Base-by-base conservation (phyloP, 2,329 filamentous ascomycete genomes). In the Phialophora tarda region DNA sequence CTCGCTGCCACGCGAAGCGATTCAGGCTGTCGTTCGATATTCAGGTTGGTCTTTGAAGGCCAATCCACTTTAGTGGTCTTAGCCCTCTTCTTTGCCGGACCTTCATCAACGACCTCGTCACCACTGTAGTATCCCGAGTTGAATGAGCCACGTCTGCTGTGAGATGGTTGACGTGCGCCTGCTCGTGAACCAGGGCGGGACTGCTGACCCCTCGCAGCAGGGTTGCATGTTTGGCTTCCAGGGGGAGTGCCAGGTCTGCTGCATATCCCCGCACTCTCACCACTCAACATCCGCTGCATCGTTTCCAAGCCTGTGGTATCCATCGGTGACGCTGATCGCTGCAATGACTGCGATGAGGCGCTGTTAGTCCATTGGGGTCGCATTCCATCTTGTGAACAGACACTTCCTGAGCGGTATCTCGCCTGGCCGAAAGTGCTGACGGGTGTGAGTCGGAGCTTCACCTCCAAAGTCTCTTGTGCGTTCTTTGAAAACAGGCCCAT, bases 1-100 rank as follows among this genome's bases (percentile, higher is more conserved):
- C 92, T 96, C 55, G 94, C 94, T 67, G 91, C 89, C n/a, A 97
- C 92, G 57, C 93, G 87, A 28, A 98, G 82, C 3, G 92, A 96
- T 57, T 95, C 92, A 10, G 88, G 86, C 32, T 88, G 88, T 47
- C 86, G 84, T 59, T 89, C 91, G 73, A 97, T 82, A 64, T 82
- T 82, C 71, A 91, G 24, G 86, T 87, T 68, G 84, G 77, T 86
- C 71, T 87, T 89, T 59, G 89, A 88, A n/a, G 88, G 88, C 80
- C 88, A 89, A 69, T 91, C 87, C 12, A 89, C 86, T 74, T 89
- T 86, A 23, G 88, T 92, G 26, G 90, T 86, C 74, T 92, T 95
- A 38, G 89, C 93, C 73, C 93, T 86, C 79, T 97, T 97, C 73
- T 88, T 90, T 69, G 84, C 82, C 28, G 85, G 85, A 4, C 83